Percentiles rank a stretch among this genome's conserved stretches.
Conservation (phyloP, 2,329 filamentous ascomycete genomes). For the Colletotrichum sp. region DNA sequence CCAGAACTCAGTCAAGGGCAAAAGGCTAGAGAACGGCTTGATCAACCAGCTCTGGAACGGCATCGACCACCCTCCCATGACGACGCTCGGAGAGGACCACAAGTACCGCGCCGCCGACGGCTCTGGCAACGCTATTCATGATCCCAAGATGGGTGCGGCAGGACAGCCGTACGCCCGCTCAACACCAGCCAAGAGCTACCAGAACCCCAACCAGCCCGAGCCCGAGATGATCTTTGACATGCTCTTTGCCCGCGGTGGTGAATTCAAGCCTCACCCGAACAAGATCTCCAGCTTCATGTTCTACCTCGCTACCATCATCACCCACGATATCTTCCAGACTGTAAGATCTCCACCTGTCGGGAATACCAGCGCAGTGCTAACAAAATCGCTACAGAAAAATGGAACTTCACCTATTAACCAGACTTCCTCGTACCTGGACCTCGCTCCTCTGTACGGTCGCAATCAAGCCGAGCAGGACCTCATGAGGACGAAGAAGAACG, state of each 20-base stretch:
- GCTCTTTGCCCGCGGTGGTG: conserved; percentile 18
- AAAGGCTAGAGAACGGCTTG: conserved; percentile 18
- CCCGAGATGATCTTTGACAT: conserved; percentile 24
- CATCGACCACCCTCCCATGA: conserved; percentile 24
- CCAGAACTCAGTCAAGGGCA: conserved; percentile 14
- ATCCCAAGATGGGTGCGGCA: conserved; percentile 21
- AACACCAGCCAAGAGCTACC: conserved; percentile 15
- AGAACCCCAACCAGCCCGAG: conserved; percentile 21
- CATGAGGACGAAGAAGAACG: conserved; percentile 53
- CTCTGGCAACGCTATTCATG: conserved; percentile 22
- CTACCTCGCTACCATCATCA: conserved; percentile 56
- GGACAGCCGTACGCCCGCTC: conserved; percentile 22
- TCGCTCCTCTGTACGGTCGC: conserved; percentile 57
- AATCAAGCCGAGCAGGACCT: conserved; percentile 52
- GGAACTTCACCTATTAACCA: conserved; percentile 31
- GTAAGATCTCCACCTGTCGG: neutral
- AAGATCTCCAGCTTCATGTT: conserved; percentile 52
- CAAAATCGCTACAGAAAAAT: conserved; percentile 28
- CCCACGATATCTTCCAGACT: conserved; percentile 53
- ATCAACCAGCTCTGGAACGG: conserved; percentile 23
- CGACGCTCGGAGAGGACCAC: conserved; percentile 18
- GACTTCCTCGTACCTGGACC: conserved; percentile 51
- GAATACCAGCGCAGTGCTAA: conserved; percentile 8
- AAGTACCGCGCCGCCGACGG: conserved; percentile 25
- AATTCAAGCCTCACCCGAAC: conserved; percentile 34